phyloP scores from a whole-genome alignment of 1,139 yeast species.

The Debaryomyces subglobosus region DNA sequence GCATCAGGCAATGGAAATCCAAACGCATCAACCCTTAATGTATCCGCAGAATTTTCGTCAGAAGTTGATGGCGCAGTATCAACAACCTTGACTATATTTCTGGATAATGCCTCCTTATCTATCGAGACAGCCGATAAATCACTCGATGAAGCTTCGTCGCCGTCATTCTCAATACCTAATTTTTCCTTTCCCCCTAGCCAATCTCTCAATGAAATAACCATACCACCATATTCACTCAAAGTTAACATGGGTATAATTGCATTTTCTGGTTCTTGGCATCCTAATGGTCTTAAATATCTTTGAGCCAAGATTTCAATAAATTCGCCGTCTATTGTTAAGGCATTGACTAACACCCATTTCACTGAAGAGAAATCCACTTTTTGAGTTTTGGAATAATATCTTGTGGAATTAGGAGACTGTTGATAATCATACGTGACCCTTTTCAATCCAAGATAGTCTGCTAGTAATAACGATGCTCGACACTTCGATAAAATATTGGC shows the following conservation, averaged over 20 bases:
- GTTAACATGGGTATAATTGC: constrained; percentile 91
- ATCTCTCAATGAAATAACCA: constrained; percentile 89
- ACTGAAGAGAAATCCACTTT: constrained; percentile 80
- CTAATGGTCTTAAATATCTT: constrained; percentile 88
- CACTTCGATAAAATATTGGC: constrained; percentile 77
- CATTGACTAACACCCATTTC: constrained; percentile 88
- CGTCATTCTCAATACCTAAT: constrained; percentile 41
- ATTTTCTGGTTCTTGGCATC: constrained; percentile 75
- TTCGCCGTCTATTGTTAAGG: constrained; percentile 92
- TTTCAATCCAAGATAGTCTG: constrained; percentile 89
- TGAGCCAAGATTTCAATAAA: constrained; percentile 89
- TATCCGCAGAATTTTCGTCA: constrained; percentile 52
- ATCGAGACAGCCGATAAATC: constrained; percentile 73
- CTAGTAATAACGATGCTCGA: constrained; percentile 71
- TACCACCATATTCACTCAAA: constrained; percentile 92
- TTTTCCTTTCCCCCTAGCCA: constrained; percentile 78
- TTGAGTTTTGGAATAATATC: constrained; percentile 76
- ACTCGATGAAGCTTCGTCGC: constrained; percentile 39
- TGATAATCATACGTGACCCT: constrained; percentile 93
- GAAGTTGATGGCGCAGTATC: constrained; percentile 62
- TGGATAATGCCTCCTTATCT: constrained; percentile 78
- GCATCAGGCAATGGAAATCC: constrained; percentile 96
- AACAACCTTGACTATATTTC: constrained; percentile 74
- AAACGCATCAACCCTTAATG: constrained; percentile 81
- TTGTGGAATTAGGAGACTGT: constrained; percentile 82